phyloP scores from a whole-genome alignment of 495 filamentous ascomycete genomes.

The Lentithecium fluviatile region DNA sequence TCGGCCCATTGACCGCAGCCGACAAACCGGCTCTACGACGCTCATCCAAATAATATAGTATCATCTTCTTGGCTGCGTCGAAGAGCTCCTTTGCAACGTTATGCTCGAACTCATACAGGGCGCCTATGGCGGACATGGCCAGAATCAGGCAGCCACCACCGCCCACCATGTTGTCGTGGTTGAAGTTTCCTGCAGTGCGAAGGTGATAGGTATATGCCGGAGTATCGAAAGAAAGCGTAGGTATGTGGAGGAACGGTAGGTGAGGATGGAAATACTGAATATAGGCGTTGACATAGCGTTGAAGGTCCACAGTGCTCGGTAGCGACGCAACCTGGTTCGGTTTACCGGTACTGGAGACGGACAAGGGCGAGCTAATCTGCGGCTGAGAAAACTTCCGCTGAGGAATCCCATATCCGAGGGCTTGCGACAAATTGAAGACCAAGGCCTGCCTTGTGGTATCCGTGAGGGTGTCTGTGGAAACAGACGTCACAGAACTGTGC shows the following conservation, averaged over 20 bases:
- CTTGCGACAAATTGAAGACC: conserved; percentile 76
- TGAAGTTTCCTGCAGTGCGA: conserved; percentile 55
- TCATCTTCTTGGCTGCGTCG: conserved; percentile 92
- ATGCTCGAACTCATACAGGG: conserved; percentile 86
- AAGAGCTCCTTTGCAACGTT: conserved; percentile 81
- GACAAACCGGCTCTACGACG: conserved; percentile 85
- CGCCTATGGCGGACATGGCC: conserved; percentile 94
- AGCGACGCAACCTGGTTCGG: conserved; percentile 49
- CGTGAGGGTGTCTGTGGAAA: conserved; percentile 79
- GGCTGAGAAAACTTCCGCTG: conserved; percentile 77
- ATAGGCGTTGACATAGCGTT: conserved; percentile 89
- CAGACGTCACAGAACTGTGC: conserved; percentile 63
- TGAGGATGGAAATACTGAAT: conserved; percentile 95
- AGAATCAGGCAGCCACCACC: conserved; percentile 89
- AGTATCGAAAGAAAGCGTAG: conserved; percentile 87
- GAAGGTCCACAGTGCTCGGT: conserved; percentile 87
- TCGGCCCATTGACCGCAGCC: conserved; percentile 66
- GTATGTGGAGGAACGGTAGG: conserved; percentile 87
- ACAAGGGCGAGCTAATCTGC: conserved; percentile 63
- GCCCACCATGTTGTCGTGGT: conserved; percentile 65
- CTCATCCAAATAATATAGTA: conserved; percentile 90
- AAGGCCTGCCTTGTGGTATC: conserved; percentile 90
- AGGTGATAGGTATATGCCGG: conserved; percentile 63
- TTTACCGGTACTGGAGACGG: conserved; percentile 50
- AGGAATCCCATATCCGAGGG: conserved; percentile 60